A percentile compares a stretch with the other conserved stretches of the same genome.
phyloP scores from a whole-genome alignment of 73 alveolate genomes.

The Paramecium primaurelia region DNA sequence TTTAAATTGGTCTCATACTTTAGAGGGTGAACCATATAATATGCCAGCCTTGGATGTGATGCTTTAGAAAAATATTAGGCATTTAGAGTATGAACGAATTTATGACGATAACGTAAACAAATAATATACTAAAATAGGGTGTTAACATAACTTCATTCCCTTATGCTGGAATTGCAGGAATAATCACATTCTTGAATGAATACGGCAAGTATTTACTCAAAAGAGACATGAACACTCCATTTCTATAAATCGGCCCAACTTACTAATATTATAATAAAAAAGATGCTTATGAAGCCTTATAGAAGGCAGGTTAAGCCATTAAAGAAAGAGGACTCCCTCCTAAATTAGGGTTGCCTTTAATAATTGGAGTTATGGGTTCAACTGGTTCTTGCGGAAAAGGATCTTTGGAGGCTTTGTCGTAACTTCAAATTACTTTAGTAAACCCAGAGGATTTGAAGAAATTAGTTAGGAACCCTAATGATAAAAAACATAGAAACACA shows the following conservation, averaged over 20 bases:
- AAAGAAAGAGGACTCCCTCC: no score
- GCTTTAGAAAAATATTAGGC: slow-evolving; percentile 72
- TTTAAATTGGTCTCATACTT: slow-evolving; percentile 79
- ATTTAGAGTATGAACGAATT: slow-evolving; percentile 84
- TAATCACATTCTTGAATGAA: slow-evolving; percentile 77
- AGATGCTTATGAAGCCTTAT: slow-evolving; percentile 60
- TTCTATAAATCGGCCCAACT: slow-evolving; percentile 67
- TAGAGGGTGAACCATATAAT: slow-evolving; percentile 80
- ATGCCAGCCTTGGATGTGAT: slow-evolving; percentile 79
- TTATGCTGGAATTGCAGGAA: slow-evolving; percentile 88
- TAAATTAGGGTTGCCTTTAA: no score
- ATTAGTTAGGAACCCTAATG: no score
- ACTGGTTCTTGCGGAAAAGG: no score
- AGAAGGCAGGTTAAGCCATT: slow-evolving; percentile 65
- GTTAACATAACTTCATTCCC: slow-evolving; percentile 80
- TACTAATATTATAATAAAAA: slow-evolving; percentile 68
- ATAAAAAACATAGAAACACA: no score
- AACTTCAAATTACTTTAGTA: no score
- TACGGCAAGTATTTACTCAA: slow-evolving; percentile 75
- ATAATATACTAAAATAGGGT: background rate
- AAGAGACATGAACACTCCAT: slow-evolving; percentile 69
- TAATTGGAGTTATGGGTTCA: no score
- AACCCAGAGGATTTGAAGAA: no score
- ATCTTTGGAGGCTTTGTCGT: no score
- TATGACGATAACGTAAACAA: slow-evolving; percentile 63